phyloP scores from a whole-genome alignment of 2,329 filamentous ascomycete species.

The Canariomyces notabilis region DNA sequence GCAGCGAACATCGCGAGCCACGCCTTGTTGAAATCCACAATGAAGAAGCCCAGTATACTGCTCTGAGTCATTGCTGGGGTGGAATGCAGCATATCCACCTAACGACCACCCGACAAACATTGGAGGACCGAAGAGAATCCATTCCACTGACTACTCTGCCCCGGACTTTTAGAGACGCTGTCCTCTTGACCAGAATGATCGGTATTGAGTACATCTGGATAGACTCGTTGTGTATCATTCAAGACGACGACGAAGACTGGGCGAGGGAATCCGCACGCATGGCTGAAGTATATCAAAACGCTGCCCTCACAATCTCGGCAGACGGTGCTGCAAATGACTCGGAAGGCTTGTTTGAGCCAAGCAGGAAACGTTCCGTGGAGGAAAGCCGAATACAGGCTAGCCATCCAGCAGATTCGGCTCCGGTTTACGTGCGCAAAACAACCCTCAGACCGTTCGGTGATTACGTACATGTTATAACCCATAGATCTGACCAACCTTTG shows the following conservation, averaged over 20 bases:
- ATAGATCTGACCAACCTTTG: neutral
- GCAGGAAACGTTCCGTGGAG: too few relatives aligned
- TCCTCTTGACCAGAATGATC: neutral
- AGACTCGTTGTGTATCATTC: slow-evolving; percentile 20
- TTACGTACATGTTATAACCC: too few relatives aligned
- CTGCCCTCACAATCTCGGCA: slow-evolving; percentile 11
- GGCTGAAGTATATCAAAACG: slow-evolving; percentile 17
- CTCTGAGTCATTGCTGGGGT: slow-evolving; percentile 1
- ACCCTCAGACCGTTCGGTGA: too few relatives aligned
- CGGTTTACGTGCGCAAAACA: too few relatives aligned
- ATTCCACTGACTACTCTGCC: neutral
- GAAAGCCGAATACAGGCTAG: too few relatives aligned
- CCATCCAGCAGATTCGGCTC: too few relatives aligned
- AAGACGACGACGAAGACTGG: slow-evolving; percentile 18
- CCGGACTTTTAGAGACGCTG: neutral
- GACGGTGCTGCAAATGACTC: neutral
- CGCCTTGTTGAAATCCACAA: too few relatives aligned
- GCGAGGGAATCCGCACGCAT: slow-evolving; percentile 17
- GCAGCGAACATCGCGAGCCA: too few relatives aligned
- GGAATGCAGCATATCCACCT: too few relatives aligned
- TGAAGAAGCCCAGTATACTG: neutral
- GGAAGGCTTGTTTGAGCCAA: neutral
- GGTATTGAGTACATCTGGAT: neutral
- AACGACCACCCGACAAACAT: neutral
- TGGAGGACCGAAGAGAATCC: neutral